Base-by-base conservation (phyloP, 2,329 filamentous ascomycete species). In the Neobulgaria alba region DNA sequence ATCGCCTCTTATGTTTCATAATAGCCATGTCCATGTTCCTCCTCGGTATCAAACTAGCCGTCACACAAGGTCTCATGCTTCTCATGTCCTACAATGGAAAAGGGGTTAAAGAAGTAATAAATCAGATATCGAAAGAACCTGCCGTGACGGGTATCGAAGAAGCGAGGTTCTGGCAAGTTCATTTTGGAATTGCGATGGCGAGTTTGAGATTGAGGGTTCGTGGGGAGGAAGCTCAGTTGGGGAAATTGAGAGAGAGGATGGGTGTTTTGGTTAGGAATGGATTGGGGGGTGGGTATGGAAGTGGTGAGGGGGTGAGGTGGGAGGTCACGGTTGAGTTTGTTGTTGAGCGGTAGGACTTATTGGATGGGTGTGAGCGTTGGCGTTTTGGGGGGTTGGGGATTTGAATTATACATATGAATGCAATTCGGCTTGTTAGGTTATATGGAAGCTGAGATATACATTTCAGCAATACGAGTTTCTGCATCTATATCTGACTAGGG, bases 121-220 rank as follows among this genome's bases (percentile, higher is more conserved):
- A 84, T 3, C 87, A 94, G 60, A 89, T 98, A 38, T 82, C 88
- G 60, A 73, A 79, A 1, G 88, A 95, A 54, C 78, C 84, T 2
- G 73, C 75, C 41, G 79, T 96, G 18, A 74, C 75, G 33, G 73
- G 74, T 1, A 79, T 98, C 34, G 86, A 95, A 43, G 89, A 95
- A 57, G 90, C 89, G 2, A 81, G 88, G 58, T 95, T 98, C 63
- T 98, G 92, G 92, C 92, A 98, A 67, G 92, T 95, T 10, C 92
- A 98, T 63, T 95, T 96, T 60, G 89, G 90, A 2, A 70, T 96
- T 30, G 94, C 88, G 58, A 94, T 96, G 83, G 92, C 92, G 7
- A 95, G 93, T 59, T 62, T 98, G 51, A 93, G 87, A 61, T 64
- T 98, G 15, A 75, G 80, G 44, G 75, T 95, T 18, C 61, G 66